Percentiles rank a stretch among this genome's conserved stretches.
These are phyloP conservation scores for Erodium moschatum DNA, from an alignment of 441 rosid genomes.

Conservation along the genomic window DNA sequence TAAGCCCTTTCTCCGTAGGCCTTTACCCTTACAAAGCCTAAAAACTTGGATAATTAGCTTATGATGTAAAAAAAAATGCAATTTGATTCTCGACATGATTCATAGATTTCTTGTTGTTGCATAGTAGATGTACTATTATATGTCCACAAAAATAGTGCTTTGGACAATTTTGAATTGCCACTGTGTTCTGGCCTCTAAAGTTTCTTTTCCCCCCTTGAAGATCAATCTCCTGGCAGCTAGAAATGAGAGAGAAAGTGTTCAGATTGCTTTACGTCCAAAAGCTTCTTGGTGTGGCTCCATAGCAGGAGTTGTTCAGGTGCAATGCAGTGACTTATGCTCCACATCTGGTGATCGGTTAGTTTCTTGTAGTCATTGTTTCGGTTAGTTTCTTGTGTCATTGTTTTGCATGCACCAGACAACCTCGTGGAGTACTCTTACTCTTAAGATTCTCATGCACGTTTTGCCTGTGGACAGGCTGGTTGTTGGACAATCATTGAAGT, in stretches of 20 bases:
- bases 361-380: conserved; percentile 22
- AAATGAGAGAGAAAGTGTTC: conserved; percentile 90
- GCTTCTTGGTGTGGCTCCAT: conserved; percentile 69
- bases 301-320: conserved; percentile 78
- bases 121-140: background rate
- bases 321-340: conserved; percentile 72
- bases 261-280: conserved; percentile 83
- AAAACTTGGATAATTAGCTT: too few relatives aligned
- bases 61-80: background rate
- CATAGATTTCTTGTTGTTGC: background rate
- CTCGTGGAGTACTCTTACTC: conserved; percentile 21
- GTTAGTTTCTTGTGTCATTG: conserved; percentile 33
- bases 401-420: background rate
- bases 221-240: conserved; percentile 85
- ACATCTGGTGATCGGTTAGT: conserved; percentile 71
- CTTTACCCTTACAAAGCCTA: too few relatives aligned
- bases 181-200: conserved; percentile 20
- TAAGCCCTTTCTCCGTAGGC: too few relatives aligned
- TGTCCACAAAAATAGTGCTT: background rate
- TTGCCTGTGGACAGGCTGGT: conserved; percentile 44
- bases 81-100: background rate
- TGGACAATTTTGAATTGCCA: conserved; percentile 13
- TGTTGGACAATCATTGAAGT: conserved; percentile 61
- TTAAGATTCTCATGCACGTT: conserved; percentile 23
- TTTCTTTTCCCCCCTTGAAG: conserved; percentile 33